Percentiles rank a stretch among this genome's conserved stretches.
phyloP scores from a whole-genome alignment of 805 yeast species.

The Pichia paraexigua region DNA sequence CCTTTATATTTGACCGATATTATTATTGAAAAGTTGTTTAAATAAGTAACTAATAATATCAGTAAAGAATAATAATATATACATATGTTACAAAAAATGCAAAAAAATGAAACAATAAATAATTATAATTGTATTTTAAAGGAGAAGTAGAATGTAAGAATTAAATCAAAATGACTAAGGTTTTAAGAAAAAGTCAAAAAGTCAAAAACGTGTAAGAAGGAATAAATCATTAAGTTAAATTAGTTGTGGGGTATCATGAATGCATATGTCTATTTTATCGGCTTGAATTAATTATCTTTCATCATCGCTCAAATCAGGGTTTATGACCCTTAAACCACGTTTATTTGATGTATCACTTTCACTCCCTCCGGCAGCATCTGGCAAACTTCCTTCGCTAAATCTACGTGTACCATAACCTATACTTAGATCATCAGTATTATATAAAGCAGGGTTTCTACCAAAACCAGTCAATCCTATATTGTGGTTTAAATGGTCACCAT shows the following conservation, averaged over 20 bases:
- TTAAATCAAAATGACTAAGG: not conserved
- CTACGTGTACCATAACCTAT: slow-evolving; percentile 20
- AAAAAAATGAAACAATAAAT: not conserved
- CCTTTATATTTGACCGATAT: too few species aligned
- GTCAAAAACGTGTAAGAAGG: not conserved
- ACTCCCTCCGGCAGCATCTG: slow-evolving; percentile 28
- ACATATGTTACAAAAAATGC: not conserved
- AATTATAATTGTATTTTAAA: not conserved
- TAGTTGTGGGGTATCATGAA: not conserved
- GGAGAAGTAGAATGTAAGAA: not conserved
- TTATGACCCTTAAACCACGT: slow-evolving; percentile 26
- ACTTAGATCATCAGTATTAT: slow-evolving; percentile 13
- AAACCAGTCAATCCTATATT: slow-evolving; percentile 6
- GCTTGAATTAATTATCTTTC: not conserved
- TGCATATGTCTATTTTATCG: not conserved
- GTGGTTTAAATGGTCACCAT: not conserved
- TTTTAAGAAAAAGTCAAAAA: not conserved
- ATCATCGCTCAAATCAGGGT: slow-evolving; percentile 25
- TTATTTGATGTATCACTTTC: slow-evolving; percentile 9
- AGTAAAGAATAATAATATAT: not conserved
- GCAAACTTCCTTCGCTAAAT: slow-evolving; percentile 29
- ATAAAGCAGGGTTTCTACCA: slow-evolving; percentile 9
- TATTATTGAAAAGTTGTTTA: too few species aligned
- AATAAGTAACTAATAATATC: not conserved
- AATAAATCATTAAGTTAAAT: not conserved